These are phyloP conservation scores for Auriculariales sp. DNA, from an alignment of 768 basidiomycete species.

Conservation along the genomic window DNA sequence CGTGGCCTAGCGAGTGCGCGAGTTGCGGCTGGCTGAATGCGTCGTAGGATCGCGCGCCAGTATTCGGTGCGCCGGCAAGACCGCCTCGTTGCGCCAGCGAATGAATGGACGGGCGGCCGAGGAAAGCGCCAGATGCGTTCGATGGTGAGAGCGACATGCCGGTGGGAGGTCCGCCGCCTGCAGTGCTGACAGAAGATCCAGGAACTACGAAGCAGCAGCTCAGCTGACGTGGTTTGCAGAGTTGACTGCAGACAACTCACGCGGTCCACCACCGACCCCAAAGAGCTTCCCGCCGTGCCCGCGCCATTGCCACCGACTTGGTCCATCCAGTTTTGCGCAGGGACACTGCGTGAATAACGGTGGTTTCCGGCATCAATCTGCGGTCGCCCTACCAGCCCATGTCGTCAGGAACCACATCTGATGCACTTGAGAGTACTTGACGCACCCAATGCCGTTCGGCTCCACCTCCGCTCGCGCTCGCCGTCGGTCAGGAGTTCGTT, in stretches of 20 bases:
- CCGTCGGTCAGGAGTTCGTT: conserved; percentile 82
- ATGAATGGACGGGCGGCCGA: conserved; percentile 54
- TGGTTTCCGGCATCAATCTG: conserved; percentile 29
- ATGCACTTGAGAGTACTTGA: no score
- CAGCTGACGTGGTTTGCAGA: no score
- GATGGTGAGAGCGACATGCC: conserved; percentile 43
- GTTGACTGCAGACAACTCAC: no score
- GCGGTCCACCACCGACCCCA: no score
- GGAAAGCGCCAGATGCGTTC: conserved; percentile 72
- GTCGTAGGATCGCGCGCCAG: no score
- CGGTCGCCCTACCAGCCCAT: conserved; percentile 11
- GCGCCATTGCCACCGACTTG: no score
- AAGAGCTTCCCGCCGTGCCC: no score
- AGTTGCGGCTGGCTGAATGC: background rate
- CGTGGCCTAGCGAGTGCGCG: background rate
- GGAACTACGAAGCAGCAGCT: background rate
- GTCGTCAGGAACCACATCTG: no score
- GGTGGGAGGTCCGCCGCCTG: conserved; percentile 12
- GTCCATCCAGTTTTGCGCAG: conserved; percentile 59
- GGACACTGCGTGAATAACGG: conserved; percentile 72
- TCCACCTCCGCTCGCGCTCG: conserved; percentile 72
- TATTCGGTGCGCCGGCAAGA: no score
- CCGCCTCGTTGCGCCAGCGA: no score
- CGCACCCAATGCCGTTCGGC: no score
- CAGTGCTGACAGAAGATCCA: background rate